Conservation (phyloP, 768 basidiomycete genomes). For the Naganishia vishniacii region DNA sequence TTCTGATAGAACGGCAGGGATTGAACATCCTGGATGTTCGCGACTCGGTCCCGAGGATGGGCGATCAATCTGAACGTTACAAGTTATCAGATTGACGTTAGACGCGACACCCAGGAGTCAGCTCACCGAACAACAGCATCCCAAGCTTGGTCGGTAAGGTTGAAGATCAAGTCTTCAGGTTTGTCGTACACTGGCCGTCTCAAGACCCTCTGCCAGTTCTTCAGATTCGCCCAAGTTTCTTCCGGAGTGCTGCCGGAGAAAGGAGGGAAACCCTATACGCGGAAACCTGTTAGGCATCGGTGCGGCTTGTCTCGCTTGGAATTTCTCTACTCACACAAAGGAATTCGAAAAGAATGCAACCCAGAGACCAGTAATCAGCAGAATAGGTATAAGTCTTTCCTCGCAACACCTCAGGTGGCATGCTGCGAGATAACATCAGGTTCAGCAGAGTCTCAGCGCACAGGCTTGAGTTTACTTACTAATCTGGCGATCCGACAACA, state of each 20-base stretch:
- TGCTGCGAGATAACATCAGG: constrained; percentile 46
- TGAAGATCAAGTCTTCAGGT: constrained; percentile 94
- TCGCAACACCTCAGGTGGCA: constrained; percentile 78
- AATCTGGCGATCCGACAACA: constrained; percentile 95
- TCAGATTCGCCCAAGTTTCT: constrained; percentile 98
- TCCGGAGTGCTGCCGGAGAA: constrained; percentile 93
- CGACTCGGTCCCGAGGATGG: constrained; percentile 71
- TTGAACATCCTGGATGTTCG: constrained; percentile 66
- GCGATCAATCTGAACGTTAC: constrained; percentile 59
- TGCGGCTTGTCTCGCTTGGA: too few relatives aligned
- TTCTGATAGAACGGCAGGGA: constrained; percentile 75
- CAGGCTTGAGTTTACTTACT: constrained; percentile 53
- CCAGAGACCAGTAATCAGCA: constrained; percentile 97
- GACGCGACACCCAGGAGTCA: neutral
- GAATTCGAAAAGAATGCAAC: constrained; percentile 91
- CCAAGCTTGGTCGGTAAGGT: constrained; percentile 88
- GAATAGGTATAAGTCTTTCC: constrained; percentile 92
- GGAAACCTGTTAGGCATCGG: neutral
- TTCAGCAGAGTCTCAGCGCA: too few relatives aligned
- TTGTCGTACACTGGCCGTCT: constrained; percentile 91
- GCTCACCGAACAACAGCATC: constrained; percentile 77
- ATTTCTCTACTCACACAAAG: constrained; percentile 36
- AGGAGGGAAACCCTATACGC: constrained; percentile 73
- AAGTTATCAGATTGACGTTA: neutral
- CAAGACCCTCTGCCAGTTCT: constrained; percentile 92